A percentile compares a stretch with the other conserved stretches of the same genome.
These are phyloP conservation scores for Podaxis pistillaris DNA, from an alignment of 768 basidiomycete species.

Conservation along the genomic window DNA sequence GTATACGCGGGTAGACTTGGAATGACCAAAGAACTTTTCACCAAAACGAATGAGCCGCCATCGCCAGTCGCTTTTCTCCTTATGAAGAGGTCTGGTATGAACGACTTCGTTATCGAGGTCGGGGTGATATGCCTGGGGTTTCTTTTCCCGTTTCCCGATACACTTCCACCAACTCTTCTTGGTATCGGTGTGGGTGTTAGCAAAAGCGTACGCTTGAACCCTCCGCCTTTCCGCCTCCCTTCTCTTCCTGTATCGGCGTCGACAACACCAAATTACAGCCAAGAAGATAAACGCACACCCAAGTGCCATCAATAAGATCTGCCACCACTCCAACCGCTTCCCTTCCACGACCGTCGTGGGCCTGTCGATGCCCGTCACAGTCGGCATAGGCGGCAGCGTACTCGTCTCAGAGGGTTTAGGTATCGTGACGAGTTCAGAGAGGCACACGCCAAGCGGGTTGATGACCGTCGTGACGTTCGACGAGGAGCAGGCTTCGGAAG, in stretches of 20 bases:
- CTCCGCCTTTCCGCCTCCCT: constrained; percentile 42
- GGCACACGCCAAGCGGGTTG: constrained; percentile 74
- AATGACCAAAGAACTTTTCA: constrained; percentile 58
- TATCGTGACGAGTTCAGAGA: constrained; percentile 64
- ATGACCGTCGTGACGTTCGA: constrained; percentile 50
- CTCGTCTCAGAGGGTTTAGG: constrained; percentile 47
- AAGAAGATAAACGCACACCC: constrained; percentile 81
- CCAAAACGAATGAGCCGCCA: constrained; percentile 50
- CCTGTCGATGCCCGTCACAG: constrained; percentile 53
- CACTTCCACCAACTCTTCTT: not conserved
- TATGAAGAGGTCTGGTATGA: not conserved
- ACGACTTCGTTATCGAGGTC: not conserved
- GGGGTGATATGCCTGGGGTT: not conserved
- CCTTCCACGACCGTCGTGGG: constrained; percentile 39
- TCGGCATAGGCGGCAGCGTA: constrained; percentile 48
- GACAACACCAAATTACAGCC: constrained; percentile 63
- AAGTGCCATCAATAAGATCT: constrained; percentile 81
- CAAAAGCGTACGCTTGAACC: constrained; percentile 8
- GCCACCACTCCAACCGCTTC: constrained; percentile 71
- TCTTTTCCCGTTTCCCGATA: not conserved
- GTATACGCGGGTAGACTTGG: constrained; percentile 34
- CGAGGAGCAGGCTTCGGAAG: constrained; percentile 47
- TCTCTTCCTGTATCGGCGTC: constrained; percentile 68
- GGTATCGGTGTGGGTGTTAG: not conserved
- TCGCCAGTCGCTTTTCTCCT: constrained; percentile 2